Evolutionary conservation across 2,329 filamentous ascomycete genomes (phyloP).

Genomic region (Dactylellina cionopaga): DNA sequence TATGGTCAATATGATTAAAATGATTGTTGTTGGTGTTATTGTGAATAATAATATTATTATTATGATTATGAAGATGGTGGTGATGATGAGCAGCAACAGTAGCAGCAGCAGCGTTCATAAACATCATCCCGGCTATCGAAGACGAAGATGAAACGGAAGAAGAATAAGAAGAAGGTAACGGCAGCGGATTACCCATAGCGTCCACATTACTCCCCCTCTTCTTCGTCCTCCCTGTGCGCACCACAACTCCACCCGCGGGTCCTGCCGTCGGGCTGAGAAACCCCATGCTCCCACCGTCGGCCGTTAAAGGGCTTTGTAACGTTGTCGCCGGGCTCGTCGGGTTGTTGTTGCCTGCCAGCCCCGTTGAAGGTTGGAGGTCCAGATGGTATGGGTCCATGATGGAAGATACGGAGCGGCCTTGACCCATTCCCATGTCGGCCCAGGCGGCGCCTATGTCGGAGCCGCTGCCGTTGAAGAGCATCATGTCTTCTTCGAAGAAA

Average conservation of each 20-base stretch:
- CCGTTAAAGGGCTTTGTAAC: constrained; percentile 20
- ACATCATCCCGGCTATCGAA: constrained; percentile 4
- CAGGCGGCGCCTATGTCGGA: constrained; percentile 34
- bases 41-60: background rate
- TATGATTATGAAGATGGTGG: background rate
- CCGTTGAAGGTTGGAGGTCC: constrained; percentile 4
- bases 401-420: constrained; percentile 49
- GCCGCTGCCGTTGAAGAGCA: constrained; percentile 46
- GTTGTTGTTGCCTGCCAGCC: too few relatives aligned
- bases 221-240: background rate
- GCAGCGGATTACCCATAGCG: constrained; percentile 42
- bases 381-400: constrained; percentile 50
- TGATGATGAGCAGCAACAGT: background rate
- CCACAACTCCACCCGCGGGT: constrained; percentile 12
- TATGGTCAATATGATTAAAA: too few relatives aligned
- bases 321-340: constrained; percentile 25
- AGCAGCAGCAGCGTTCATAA: background rate
- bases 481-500: constrained; percentile 51
- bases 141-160: background rate
- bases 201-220: constrained; percentile 43
- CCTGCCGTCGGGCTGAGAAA: constrained; percentile 11
- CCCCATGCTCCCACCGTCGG: constrained; percentile 5
- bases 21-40: constrained; percentile 34
- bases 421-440: constrained; percentile 51
- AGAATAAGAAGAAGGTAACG: constrained; percentile 4